Evolutionary conservation across 352 stramenopile species (phyloP), one percentile per base, ranked within the genome.

Genomic region (Phytophthora pisi): DNA sequence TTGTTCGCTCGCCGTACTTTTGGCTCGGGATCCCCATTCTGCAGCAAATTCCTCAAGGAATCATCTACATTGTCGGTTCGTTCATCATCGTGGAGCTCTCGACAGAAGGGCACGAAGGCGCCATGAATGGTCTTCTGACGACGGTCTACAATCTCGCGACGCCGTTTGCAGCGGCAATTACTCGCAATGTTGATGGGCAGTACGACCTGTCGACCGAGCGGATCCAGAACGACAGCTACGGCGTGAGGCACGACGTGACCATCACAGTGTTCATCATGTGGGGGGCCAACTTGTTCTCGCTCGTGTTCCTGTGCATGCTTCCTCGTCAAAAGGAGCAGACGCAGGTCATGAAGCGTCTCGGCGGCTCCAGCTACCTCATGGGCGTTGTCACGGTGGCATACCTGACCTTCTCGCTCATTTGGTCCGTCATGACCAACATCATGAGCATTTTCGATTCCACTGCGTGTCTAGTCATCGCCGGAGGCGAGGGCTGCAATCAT

Each of bases 321-420:
- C 84, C 84, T 30, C 78, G 78, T 3, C 84, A 92, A 67, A 92
- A 92, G 65, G 71, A 81, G 51, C 68, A 89, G 61, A 82, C 81
- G 1, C 84, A 89, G 64, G 64, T 79, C 43, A 81, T 92, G 66
- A 91, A 91, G 76, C 74, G 73, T 42, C 66, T 81, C 34, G 83
- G 81, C 16, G 79, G 79, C 49, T 88, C 73, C 16, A 83, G 72
- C 51, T 74, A 73, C 50, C 64, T 84, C n/a, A 82, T 90, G 72
- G 79, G 75, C 16, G 46, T 70, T 20, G 46, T 84, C 57, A 86
- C 79, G 8, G 57, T 83, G 38, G 26, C 51, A 4, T 88, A 86
- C 52, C 49, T 86, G 26, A 16, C 64, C n/a, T 74, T 88, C 34
- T 66, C 81, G n/a, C 65, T 91, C 7, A 20, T 74, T 40, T 88